A percentile compares a stretch with the other conserved stretches of the same genome.
Conservation (phyloP, 2,329 filamentous ascomycete genomes). For the Colletotrichum sojae region DNA sequence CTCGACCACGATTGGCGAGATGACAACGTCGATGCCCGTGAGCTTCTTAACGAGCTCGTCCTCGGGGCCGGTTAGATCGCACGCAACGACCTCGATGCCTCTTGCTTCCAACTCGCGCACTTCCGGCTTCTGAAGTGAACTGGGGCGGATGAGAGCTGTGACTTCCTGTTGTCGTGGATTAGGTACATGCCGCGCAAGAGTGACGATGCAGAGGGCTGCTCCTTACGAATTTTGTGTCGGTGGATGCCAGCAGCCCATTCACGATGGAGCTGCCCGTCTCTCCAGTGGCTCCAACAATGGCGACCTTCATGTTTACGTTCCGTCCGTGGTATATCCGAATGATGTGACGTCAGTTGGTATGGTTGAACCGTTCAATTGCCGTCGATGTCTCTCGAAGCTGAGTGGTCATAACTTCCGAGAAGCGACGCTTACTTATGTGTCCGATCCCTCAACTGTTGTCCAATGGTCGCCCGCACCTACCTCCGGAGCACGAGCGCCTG, state of each 20-base stretch:
- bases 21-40: conserved; percentile 53
- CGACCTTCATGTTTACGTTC: conserved; percentile 46
- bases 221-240: conserved; percentile 46
- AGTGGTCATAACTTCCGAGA: too few relatives aligned
- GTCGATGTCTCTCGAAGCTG: too few relatives aligned
- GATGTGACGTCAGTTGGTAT: too few relatives aligned
- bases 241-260: conserved; percentile 51
- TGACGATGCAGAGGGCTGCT: too few relatives aligned
- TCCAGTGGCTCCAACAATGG: conserved; percentile 58
- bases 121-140: conserved; percentile 62
- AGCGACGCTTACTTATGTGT: too few relatives aligned
- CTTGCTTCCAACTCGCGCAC: conserved; percentile 55
- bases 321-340: background rate
- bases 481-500: background rate
- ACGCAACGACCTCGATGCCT: conserved; percentile 59
- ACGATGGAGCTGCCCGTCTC: conserved; percentile 57
- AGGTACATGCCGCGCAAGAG: background rate
- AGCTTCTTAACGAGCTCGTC: conserved; percentile 35
- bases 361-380: too few relatives aligned
- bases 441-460: too few relatives aligned
- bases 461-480: too few relatives aligned
- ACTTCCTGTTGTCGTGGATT: conserved; percentile 55
- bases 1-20: conserved; percentile 55
- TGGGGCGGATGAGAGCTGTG: conserved; percentile 60
- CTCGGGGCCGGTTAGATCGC: conserved; percentile 56